A percentile compares a stretch with the other conserved stretches of the same genome.
Conservation (phyloP, 768 basidiomycete species). For the Heimioporus sp. region DNA sequence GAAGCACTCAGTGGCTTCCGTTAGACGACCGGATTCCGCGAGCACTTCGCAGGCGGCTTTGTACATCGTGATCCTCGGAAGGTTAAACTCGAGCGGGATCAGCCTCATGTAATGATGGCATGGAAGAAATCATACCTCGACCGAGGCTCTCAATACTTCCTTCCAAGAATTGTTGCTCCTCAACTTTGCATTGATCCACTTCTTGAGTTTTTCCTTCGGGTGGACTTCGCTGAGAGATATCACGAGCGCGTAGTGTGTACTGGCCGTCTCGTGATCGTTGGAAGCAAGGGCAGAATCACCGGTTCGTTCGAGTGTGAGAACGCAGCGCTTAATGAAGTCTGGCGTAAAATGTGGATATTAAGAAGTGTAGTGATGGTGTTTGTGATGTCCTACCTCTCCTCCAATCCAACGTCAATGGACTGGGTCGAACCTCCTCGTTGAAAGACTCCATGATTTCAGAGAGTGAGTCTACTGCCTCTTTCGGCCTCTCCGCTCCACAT, state of each 20-base stretch:
- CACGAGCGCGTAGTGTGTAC: neutral
- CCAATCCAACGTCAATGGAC: neutral
- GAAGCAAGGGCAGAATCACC: neutral
- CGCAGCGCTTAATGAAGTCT: slow-evolving; percentile 3
- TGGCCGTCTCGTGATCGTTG: neutral
- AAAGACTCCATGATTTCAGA: neutral
- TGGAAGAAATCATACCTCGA: neutral
- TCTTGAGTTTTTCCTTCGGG: neutral
- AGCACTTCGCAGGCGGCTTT: slow-evolving; percentile 2
- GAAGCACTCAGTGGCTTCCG: neutral
- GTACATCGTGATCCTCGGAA: neutral
- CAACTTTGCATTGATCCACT: slow-evolving; percentile 3
- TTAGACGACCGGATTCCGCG: neutral
- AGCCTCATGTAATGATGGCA: neutral
- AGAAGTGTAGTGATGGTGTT: neutral
- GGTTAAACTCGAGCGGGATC: neutral
- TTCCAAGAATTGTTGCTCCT: neutral
- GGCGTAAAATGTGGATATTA: neutral
- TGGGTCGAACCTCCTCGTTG: neutral
- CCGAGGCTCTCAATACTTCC: neutral
- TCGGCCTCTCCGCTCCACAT: neutral
- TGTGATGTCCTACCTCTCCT: neutral
- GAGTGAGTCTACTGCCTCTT: neutral
- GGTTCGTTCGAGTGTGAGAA: neutral
- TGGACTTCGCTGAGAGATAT: neutral